A percentile compares a stretch with the other conserved stretches of the same genome.
These are phyloP conservation scores for Dothidotthia symphoricarpi DNA, from an alignment of 2,329 filamentous ascomycete genomes.

Conservation along the genomic window DNA sequence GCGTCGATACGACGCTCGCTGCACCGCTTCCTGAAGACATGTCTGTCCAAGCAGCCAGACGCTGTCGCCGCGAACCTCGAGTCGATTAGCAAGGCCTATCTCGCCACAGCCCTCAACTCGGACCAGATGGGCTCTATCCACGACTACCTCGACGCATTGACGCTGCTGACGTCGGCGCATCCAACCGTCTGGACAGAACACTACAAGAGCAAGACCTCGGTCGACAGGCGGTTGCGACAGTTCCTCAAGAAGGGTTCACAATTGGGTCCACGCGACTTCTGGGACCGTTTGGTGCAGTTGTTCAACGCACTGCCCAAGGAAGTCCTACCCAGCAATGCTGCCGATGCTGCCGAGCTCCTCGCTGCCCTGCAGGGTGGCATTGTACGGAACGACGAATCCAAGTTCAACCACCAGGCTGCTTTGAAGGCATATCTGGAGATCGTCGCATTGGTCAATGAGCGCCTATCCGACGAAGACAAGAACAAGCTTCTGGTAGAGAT, in stretches of 20 bases:
- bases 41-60: conserved; percentile 49
- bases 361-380: conserved; percentile 70
- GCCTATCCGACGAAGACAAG: conserved; percentile 46
- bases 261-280: conserved; percentile 68
- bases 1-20: conserved; percentile 57
- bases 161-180: conserved; percentile 61
- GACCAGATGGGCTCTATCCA: conserved; percentile 72
- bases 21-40: conserved; percentile 56
- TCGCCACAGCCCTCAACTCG: conserved; percentile 70
- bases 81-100: conserved; percentile 65
- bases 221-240: conserved; percentile 59
- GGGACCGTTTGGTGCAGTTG: conserved; percentile 65
- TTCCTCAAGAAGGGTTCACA: conserved; percentile 86
- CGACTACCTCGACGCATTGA: conserved; percentile 67
- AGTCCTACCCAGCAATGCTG: conserved; percentile 54
- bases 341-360: conserved; percentile 62
- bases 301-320: conserved; percentile 57
- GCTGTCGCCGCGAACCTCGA: conserved; percentile 45
- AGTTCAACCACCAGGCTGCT: conserved; percentile 63
- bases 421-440: conserved; percentile 75
- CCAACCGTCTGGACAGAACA: conserved; percentile 72
- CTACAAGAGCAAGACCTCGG: conserved; percentile 58
- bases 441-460: conserved; percentile 49
- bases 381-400: conserved; percentile 70
- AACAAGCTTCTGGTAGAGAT: conserved; percentile 48